Evolutionary conservation across 2,329 filamentous ascomycete genomes (phyloP), one percentile per base, ranked within the genome.

Genomic region (Hypomyces rosellus): DNA sequence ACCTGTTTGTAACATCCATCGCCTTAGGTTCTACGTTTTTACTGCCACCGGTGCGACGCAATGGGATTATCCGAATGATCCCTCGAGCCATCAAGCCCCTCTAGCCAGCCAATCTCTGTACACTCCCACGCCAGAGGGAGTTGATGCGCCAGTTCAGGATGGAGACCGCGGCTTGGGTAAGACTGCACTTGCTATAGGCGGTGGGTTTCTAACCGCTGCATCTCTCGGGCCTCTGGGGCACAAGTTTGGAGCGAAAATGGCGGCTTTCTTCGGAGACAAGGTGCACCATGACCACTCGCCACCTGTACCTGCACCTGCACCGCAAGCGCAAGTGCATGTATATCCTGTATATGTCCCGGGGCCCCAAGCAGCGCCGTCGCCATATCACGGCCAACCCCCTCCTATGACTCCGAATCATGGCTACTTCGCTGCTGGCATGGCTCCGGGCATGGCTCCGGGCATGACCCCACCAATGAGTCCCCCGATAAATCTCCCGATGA

Each of bases 121-220:
- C 22, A 20, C 34, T n/a, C 20, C 46, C 36, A 11, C 16, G 34
- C 46, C 34, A n/a, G 37, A 37, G 13, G 46, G 46, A 5, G 7
- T 38, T 38, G 36, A 38, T 38, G 22, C 22, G 34, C 36, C 36
- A 5, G 46, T 34, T 5, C 46, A 30, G 18, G 46, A 48, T 22
- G 46, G 46, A n/a, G 46, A 48, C 18, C 46, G 46, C 36, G 46
- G 46, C 34, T 22, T 48, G 18, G 46, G 46, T 18, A 48, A 48
- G 36, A 37, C 36, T 3, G 34, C 36, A 13, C 34, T 48, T 14
- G 34, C 40, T 41, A 36, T 37, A n/a, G 46, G 46, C 7, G 46
- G 34, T 14, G 46, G 46, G 7, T 34, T 48, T 5, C 34, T 48
- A 8, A 34, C 46, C 7, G 46, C 46, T 6, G 34, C 46, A 22